Percentiles rank a stretch among this genome's conserved stretches.
Evolutionary conservation across 257 asterid genomes (phyloP).

Genomic region (Anisodus tanguticus): DNA sequence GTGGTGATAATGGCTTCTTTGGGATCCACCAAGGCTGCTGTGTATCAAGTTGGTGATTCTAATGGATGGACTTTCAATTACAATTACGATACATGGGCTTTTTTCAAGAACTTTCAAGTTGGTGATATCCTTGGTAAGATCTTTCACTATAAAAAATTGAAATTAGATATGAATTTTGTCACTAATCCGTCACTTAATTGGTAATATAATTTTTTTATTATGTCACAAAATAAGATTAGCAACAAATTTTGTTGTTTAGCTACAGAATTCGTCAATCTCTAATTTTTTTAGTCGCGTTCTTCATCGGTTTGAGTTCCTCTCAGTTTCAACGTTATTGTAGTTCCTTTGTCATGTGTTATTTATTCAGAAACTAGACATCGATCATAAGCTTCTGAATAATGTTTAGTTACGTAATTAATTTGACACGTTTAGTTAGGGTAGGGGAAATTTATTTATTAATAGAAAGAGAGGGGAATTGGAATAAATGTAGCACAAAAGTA

Average conservation of each 20-base stretch:
- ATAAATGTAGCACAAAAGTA: background rate
- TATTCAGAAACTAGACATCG: too few relatives aligned
- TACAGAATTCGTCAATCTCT: too few relatives aligned
- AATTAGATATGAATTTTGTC: too few relatives aligned
- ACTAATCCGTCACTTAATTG: too few relatives aligned
- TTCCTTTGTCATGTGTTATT: background rate
- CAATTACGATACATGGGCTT: background rate
- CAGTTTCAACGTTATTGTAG: background rate
- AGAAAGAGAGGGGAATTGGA: background rate
- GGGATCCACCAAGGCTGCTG: background rate
- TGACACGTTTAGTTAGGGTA: background rate
- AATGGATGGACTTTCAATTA: background rate
- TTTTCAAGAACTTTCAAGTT: background rate
- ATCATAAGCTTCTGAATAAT: background rate
- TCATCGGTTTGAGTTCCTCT: background rate
- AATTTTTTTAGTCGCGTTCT: too few relatives aligned
- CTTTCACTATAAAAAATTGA: background rate
- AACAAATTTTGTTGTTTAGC: too few relatives aligned
- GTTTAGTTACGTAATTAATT: too few relatives aligned
- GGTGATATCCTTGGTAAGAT: constrained; percentile 17
- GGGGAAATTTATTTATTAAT: background rate
- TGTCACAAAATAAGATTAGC: too few relatives aligned
- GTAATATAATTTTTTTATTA: too few relatives aligned
- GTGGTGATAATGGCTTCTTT: background rate
- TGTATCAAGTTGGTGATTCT: background rate